Base-by-base conservation (phyloP, 1,139 yeast species). In the Magnusiomyces sp. region DNA sequence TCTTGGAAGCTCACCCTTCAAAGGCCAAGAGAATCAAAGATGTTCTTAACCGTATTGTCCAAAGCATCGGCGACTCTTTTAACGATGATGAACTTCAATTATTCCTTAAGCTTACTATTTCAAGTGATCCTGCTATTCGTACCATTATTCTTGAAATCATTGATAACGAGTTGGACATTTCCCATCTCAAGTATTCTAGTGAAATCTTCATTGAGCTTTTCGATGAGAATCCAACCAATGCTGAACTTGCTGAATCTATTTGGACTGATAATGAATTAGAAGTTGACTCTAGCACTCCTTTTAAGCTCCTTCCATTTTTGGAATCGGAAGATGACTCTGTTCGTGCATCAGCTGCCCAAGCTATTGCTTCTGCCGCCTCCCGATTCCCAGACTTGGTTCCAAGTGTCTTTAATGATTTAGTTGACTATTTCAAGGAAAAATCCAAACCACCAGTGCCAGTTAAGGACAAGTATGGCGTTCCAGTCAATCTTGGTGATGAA, bases 121-220 rank as follows among this genome's bases (percentile, higher is more conserved):
- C 84, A 0, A 76, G 87, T 0, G 83, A 81, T 53, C 68, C 72
- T 5, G 84, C 85, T 67, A 94, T 89, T 9, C 80, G 95, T 56
- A 74, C 81, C 10, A 77, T 95, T 1, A 76, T 90, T 41, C 72
- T 94, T 56, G 97, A 92, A 64, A 83, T 83, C 9, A 66, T 94
- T 44, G 97, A 92, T 63, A 78, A 87, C 48, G 97, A 92, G 61
- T 83, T 89, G 58, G 96, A 89, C 55, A 68, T 92, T n/a, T 74
- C 79, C 0, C 73, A 70, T 43, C 59, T 78, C 62, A 68, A 70
- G 6, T 78, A 76, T 60, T 73, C 83, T 29, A 78, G 74, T 51
- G 95, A 90, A 63, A 68, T 92, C 33, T 90, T 86, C 80, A 81
- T 94, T 52, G 76, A 86, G 17, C 75, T 78, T 52, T 89, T 83